Evolutionary conservation across 148 eudicot species (phyloP), one percentile per base, ranked within the genome.

Genomic region (Heliosperma pusillum): DNA sequence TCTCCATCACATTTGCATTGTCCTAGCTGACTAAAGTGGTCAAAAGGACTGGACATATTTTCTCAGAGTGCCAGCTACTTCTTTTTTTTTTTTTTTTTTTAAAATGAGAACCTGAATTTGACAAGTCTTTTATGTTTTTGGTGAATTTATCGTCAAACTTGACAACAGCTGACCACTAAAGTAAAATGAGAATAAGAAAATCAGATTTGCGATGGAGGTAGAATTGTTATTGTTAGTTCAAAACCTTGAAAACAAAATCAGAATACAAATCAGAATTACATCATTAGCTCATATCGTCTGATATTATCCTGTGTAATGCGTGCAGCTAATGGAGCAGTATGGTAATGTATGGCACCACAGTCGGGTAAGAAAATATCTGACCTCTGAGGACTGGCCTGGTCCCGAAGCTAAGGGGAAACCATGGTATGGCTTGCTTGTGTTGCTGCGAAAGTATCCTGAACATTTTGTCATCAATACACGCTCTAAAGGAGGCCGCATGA

Each of bases 401-500:
- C 84, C 87, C 26, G 98, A 95, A 79, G 87, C 96, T 50, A 80
- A 85, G 66, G 92, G 87, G 70, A 95, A 92, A 80, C 98, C 97
- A 0, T 95, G 98, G 98, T 87, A 83, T 59, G 97, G 97, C 53
- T 80, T 95, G 89, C 85, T 95, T 27, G 81, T 90, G 89, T 63
- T 95, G 86, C 85, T 95, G 62, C 90, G 96, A 86, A 95, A 90
- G 75, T 89, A 92, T 72, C 96, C 96, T 0, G 98, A 95, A 65
- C 97, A 95, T 76, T 95, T 95, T 76, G 98, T 95, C 68, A 89
- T 95, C 87, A 92, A 94, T 79, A 90, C 96, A 2, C 88, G 93
- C 80, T 86, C 97, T 53, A 89, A 84, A 79, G 93, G 93, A 81
- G 93, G 93, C 22, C 89, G 95, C 16, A 82, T 94, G 66, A 88